phyloP scores from a whole-genome alignment of 306 rosid species.

The Heteromeles arbutifolia region DNA sequence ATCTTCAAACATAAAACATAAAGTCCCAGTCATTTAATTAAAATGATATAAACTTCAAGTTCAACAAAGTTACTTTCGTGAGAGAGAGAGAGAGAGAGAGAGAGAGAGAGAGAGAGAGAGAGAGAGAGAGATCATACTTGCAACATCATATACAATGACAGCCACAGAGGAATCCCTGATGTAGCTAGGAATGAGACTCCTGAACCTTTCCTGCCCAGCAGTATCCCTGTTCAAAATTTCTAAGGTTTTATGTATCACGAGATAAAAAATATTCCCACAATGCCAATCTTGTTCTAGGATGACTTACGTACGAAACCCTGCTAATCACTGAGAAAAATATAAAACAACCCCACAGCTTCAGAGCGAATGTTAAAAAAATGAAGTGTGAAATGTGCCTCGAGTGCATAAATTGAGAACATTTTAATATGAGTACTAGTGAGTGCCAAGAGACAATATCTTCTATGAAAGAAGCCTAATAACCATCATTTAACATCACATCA shows the following conservation, averaged over 20 bases:
- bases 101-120: not conserved
- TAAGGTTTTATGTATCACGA: not conserved
- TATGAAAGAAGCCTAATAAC: not conserved
- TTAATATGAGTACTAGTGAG: not conserved
- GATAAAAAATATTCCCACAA: not conserved
- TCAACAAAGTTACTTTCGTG: not conserved
- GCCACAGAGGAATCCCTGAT: constrained; percentile 59
- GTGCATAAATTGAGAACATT: not conserved
- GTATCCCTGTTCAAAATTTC: constrained; percentile 39
- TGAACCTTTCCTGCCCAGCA: constrained; percentile 58
- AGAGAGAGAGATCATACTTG: constrained; percentile 29
- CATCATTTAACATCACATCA: not conserved
- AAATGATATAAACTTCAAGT: not conserved
- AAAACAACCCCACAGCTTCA: not conserved
- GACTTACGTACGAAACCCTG: not conserved
- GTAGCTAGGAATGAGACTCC: constrained; percentile 60
- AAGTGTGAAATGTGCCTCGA: not conserved
- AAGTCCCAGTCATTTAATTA: not conserved
- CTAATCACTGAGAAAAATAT: not conserved
- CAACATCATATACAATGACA: constrained; percentile 50
- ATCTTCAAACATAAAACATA: not conserved
- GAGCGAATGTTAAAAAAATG: not conserved
- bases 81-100: not conserved
- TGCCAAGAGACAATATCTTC: not conserved
- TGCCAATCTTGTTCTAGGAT: not conserved